Conservation (phyloP, 176 grass and related monocot species). For the Ensete ventricosum region DNA sequence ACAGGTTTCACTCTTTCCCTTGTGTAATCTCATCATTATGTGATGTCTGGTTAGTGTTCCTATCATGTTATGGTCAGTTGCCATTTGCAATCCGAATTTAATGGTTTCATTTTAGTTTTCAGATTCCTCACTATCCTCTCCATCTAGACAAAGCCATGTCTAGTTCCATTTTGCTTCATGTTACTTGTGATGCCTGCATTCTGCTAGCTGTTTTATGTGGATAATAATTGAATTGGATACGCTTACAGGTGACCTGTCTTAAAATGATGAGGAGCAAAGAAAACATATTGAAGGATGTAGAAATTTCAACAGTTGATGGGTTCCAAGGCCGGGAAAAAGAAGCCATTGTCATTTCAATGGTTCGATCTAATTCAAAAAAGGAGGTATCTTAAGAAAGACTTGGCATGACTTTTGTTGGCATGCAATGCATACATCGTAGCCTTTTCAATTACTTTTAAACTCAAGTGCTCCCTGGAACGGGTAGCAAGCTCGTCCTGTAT, state of each 20-base stretch:
- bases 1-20: conserved; percentile 48
- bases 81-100: neutral
- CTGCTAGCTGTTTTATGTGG: neutral
- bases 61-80: neutral
- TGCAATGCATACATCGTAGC: too few species aligned
- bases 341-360: conserved; percentile 93
- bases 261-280: conserved; percentile 84
- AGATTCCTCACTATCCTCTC: neutral
- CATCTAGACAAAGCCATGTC: too few species aligned
- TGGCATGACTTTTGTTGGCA: neutral
- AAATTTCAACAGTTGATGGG: conserved; percentile 96
- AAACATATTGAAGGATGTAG: conserved; percentile 65
- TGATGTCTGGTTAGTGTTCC: neutral
- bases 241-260: conserved; percentile 55
- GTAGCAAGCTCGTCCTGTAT: too few species aligned
- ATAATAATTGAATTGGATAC: neutral
- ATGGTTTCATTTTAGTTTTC: neutral
- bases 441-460: too few species aligned
- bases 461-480: too few species aligned
- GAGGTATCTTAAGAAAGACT: conserved; percentile 39
- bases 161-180: conserved; percentile 7
- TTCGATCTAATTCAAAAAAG: conserved; percentile 82
- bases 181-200: neutral
- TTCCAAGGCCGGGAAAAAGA: conserved; percentile 97
- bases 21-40: conserved; percentile 12